Evolutionary conservation across 2,329 filamentous ascomycete genomes (phyloP), one percentile per base, ranked within the genome.

Genomic region (Bipolaris gigantea): DNA sequence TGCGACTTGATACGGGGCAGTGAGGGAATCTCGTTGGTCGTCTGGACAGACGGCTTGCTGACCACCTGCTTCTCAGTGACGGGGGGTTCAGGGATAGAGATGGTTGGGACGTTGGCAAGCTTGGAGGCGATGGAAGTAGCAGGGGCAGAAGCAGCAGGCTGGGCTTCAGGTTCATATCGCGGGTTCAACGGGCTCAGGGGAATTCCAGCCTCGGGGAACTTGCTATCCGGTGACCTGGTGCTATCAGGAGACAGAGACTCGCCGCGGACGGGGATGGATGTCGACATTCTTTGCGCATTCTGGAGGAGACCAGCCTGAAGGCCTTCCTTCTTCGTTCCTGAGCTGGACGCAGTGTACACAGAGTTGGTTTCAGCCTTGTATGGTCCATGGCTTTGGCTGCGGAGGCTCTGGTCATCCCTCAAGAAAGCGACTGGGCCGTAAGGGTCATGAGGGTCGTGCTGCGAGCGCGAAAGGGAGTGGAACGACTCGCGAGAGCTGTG

Each of bases 401-500:
- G 78, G 67, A 73, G 52, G 56, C 72, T 73, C 13, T 61, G 61
- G 50, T 58, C 79, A 34, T 78, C 77, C 52, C 73, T 79, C 54
- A 84, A 76, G 68, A 89, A 87, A 32, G 79, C 76, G 15, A 84
- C 82, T 0, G 80, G 82, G 46, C 90, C 85, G 76, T 97, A 97
- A 33, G 92, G 93, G 73, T 97, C 93, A 65, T 95, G 89, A 49
- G 87, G 83, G 62, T 85, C 83, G 52, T 86, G 82, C 41, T 93
- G 82, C 2, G 87, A 88, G 49, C 89, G 86, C 23, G 92, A 89
- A 61, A 97, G 80, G 2, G 92, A 95, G 73, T 92, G 87, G 59
- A 97, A 80, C 5, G 93, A 97, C 63, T 96, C 92, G 40, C 85
- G 85, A 1, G 93, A 97, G 67, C 84, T 81, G 38, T 94, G 86